Percentiles rank a stretch among this genome's conserved stretches.
phyloP scores from a whole-genome alignment of 345 rosid species.

The Melaleuca alternifolia region DNA sequence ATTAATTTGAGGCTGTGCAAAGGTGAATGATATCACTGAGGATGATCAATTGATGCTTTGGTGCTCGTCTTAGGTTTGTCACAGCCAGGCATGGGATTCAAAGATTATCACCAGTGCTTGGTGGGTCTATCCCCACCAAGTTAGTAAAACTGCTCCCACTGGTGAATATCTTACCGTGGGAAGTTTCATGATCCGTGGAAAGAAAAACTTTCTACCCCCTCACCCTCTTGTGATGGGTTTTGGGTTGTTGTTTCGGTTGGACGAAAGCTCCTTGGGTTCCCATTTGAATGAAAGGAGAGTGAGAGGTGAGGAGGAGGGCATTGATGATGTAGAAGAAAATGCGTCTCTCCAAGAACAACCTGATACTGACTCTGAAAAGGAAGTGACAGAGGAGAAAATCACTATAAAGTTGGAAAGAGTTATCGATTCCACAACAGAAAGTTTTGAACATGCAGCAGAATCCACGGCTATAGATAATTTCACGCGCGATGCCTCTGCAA shows the following conservation, averaged over 20 bases:
- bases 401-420: not conserved
- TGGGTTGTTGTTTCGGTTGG: conserved; percentile 92
- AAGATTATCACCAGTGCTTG: conserved; percentile 98
- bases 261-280: conserved; percentile 94
- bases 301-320: conserved; percentile 90
- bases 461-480: not conserved
- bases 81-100: conserved; percentile 98
- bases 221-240: conserved; percentile 98
- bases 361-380: conserved; percentile 57
- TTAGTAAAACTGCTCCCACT: conserved; percentile 98
- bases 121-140: conserved; percentile 99
- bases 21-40: not conserved
- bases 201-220: conserved; percentile 95
- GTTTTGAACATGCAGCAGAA: not conserved
- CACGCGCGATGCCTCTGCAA: not conserved
- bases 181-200: conserved; percentile 99
- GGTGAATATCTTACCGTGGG: conserved; percentile 98
- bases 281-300: conserved; percentile 97
- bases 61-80: conserved; percentile 59
- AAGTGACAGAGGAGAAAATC: conserved; percentile 16
- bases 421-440: not conserved
- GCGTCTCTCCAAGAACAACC: conserved; percentile 27
- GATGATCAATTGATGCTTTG: not conserved
- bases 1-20: not conserved
- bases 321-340: conserved; percentile 50